Evolutionary conservation across 139 green algal genomes (phyloP), one percentile per base, ranked within the genome.

Genomic region (Nannochloris sp.): DNA sequence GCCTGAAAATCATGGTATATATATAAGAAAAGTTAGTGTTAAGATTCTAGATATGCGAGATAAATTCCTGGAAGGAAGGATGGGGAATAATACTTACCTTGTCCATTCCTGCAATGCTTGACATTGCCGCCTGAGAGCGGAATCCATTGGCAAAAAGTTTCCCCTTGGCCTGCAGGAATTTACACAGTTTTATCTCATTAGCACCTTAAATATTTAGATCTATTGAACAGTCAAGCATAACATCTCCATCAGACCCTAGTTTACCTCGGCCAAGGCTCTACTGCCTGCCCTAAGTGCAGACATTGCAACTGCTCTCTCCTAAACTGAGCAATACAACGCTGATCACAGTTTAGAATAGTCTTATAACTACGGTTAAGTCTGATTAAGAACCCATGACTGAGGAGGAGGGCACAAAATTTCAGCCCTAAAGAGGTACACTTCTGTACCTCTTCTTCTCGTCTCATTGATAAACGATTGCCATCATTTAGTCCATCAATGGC

Each of bases 1-100:
- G 84, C 81, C 89, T 96, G 74, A 46, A 66, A 46, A 54, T 19
- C 15, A 29, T 13, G 14, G n/a, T 5, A 56, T 29, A 65, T 35
- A 54, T 0, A 13, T 56, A 29, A 35, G 34, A 34, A 1, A 32
- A 65, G 3, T 51, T 51, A 51, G 42, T 19, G n/a, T n/a, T n/a
- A n/a, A 19, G 42, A 19, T 51, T 34, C 57, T 51, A 32, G 31
- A 29, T 13, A 30, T 15, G 14, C 9, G 9, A 45, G 9, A 9
- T 9, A 12, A 45, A 45, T 45, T 45, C 9, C 9, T 19, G 37
- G 9, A 45, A 12, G 9, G 12, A 12, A 45, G 37, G 9, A 9
- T 12, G 9, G 12, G 37, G 37, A 14, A 25, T 3, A 30, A 38
- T 57, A 37, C 55, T 36, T 38, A 78, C 73, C 73, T 80, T 80